phyloP scores from a whole-genome alignment of 2,329 filamentous ascomycete genomes.

The Neofusicoccum ribis region DNA sequence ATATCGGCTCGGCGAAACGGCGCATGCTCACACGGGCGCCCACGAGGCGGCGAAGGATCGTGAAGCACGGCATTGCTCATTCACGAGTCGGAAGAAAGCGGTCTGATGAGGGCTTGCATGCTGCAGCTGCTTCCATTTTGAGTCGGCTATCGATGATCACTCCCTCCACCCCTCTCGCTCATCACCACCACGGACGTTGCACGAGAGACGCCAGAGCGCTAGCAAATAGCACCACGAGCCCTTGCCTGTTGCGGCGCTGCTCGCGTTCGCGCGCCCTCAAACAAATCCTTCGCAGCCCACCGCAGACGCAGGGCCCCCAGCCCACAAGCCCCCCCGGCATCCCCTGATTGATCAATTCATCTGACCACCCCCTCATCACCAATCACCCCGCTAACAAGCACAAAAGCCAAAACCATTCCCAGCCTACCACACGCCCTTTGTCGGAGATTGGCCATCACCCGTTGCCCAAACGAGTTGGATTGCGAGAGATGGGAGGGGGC shows the following conservation, averaged over 20 bases:
- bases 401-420: not conserved
- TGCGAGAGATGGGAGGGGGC: slow-evolving; percentile 3
- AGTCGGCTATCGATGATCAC: not conserved
- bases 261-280: slow-evolving; percentile 4
- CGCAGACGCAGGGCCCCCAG: slow-evolving; percentile 11
- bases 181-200: not conserved
- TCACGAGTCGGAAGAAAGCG: slow-evolving; percentile 13
- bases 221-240: slow-evolving; percentile 1
- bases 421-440: not conserved
- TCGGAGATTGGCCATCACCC: slow-evolving; percentile 4
- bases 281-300: not conserved
- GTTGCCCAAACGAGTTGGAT: slow-evolving; percentile 6
- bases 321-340: not conserved
- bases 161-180: not conserved
- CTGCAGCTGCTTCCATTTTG: slow-evolving; percentile 6
- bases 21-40: not conserved
- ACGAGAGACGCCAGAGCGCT: not conserved
- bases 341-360: slow-evolving; percentile 18
- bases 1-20: slow-evolving; percentile 5
- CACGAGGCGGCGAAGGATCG: not conserved
- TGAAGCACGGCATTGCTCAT: not conserved
- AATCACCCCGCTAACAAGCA: slow-evolving; percentile 11
- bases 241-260: slow-evolving; percentile 7
- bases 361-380: slow-evolving; percentile 11
- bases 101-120: slow-evolving; percentile 10